Evolutionary conservation across 768 basidiomycete species (phyloP).

Genomic region (Leccinum imitatum): DNA sequence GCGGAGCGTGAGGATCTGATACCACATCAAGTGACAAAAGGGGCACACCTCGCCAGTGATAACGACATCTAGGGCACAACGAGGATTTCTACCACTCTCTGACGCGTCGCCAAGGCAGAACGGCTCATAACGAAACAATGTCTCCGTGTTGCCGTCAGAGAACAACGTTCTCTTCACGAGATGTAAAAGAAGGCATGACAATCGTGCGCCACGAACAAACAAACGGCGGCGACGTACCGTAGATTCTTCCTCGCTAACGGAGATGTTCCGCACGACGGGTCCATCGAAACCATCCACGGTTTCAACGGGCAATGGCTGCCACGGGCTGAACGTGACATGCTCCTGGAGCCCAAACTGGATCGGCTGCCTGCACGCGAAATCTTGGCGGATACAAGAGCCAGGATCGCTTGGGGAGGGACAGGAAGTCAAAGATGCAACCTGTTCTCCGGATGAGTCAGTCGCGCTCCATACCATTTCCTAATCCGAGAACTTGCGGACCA

Average conservation of each 20-base stretch:
- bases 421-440: constrained; percentile 30
- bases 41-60: constrained; percentile 34
- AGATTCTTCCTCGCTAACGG: constrained; percentile 21
- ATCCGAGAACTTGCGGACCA: constrained; percentile 41
- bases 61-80: constrained; percentile 37
- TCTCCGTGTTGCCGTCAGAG: constrained; percentile 26
- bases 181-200: constrained; percentile 19
- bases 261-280: constrained; percentile 21
- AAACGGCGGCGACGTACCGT: constrained; percentile 22
- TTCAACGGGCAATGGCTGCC: constrained; percentile 34
- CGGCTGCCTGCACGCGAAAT: constrained; percentile 46
- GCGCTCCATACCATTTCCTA: constrained; percentile 8
- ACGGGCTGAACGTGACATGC: constrained; percentile 42
- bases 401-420: constrained; percentile 15
- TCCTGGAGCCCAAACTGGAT: constrained; percentile 51
- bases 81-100: constrained; percentile 27
- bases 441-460: constrained; percentile 14
- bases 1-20: constrained; percentile 23
- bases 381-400: constrained; percentile 14
- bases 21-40: constrained; percentile 20
- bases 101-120: constrained; percentile 30
- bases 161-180: constrained; percentile 26
- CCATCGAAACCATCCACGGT: constrained; percentile 22
- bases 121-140: constrained; percentile 31
- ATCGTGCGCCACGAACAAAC: constrained; percentile 10